Percentiles rank a stretch among this genome's conserved stretches.
phyloP scores from a whole-genome alignment of 2,329 filamentous ascomycete species.

The Aspergillus sp. region DNA sequence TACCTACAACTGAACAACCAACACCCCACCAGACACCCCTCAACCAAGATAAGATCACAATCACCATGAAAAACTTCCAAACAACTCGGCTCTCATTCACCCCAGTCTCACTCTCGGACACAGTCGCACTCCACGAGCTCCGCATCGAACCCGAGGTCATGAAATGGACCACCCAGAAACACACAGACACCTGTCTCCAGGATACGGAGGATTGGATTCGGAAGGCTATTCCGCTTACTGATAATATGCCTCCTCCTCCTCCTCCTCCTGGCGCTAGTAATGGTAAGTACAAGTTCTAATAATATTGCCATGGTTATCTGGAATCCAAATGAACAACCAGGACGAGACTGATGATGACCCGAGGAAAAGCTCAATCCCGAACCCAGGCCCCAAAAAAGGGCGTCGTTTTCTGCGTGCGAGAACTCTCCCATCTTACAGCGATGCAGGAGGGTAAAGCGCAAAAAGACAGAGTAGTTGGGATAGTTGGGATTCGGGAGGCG shows the following conservation, averaged over 20 bases:
- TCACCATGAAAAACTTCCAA: not conserved
- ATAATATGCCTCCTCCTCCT: not conserved
- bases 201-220: constrained; percentile 9
- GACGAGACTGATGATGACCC: too few relatives aligned
- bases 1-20: too few relatives aligned
- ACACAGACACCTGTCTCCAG: not conserved
- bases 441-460: not conserved
- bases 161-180: constrained; percentile 11
- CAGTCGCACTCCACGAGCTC: constrained; percentile 6
- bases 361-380: too few relatives aligned
- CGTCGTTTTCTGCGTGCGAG: not conserved
- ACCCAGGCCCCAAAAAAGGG: not conserved
- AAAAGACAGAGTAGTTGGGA: constrained; percentile 6
- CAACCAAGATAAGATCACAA: too few relatives aligned
- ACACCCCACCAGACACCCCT: too few relatives aligned
- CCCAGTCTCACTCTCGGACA: constrained; percentile 4
- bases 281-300: too few relatives aligned
- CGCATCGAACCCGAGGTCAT: constrained; percentile 9
- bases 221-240: not conserved
- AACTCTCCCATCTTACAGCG: not conserved
- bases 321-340: too few relatives aligned
- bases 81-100: constrained; percentile 12
- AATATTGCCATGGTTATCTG: too few relatives aligned
- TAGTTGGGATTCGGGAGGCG: constrained; percentile 1
- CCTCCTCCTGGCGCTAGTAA: too few relatives aligned